These are phyloP conservation scores for Climacium dendroides DNA, from an alignment of 225 moss, liverwort and hornwort species.

Conservation along the genomic window DNA sequence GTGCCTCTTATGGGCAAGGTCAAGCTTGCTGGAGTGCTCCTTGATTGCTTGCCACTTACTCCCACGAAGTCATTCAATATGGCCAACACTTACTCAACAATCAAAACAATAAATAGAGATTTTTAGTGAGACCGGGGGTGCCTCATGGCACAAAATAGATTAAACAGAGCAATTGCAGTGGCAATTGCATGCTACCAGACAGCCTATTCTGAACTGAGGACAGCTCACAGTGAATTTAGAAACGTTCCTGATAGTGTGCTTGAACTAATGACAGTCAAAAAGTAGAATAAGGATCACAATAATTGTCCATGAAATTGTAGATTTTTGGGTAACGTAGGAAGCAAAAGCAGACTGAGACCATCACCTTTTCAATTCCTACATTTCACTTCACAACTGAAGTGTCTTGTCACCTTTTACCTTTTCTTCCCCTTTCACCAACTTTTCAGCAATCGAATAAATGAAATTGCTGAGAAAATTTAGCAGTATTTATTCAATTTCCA, in stretches of 20 bases:
- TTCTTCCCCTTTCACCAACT: neutral
- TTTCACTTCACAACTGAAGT: neutral
- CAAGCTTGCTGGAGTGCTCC: too few species aligned
- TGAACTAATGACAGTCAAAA: neutral
- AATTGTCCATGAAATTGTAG: neutral
- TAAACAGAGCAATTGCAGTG: neutral
- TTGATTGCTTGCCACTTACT: too few species aligned
- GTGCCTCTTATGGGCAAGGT: too few species aligned
- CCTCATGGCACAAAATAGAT: neutral
- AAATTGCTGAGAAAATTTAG: neutral
- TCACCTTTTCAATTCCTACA: neutral
- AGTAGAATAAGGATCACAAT: neutral
- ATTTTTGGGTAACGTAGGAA: neutral
- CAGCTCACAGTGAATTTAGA: neutral
- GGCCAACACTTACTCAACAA: too few species aligned
- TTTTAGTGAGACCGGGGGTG: too few species aligned
- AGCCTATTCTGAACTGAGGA: neutral
- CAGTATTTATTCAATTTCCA: neutral
- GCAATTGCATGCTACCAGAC: neutral
- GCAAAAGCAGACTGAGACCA: neutral
- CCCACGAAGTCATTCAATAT: too few species aligned
- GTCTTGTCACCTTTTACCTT: neutral
- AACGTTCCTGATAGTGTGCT: neutral
- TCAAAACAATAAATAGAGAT: too few species aligned
- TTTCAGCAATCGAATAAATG: neutral